phyloP scores from a whole-genome alignment of 2,329 filamentous ascomycete genomes.

The Huntiella moniliformis region DNA sequence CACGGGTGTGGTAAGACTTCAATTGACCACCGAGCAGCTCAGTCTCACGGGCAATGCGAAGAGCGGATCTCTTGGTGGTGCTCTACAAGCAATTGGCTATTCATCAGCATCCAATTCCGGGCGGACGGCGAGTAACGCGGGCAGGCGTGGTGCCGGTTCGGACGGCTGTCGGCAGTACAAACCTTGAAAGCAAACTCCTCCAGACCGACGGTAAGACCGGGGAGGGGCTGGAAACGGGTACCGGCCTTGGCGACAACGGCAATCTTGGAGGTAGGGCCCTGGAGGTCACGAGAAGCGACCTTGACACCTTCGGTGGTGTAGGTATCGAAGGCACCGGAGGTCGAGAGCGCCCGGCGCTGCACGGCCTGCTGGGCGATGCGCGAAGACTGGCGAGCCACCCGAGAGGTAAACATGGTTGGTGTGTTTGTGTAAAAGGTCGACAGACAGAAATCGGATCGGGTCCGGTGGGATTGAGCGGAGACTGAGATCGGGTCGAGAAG shows the following conservation, averaged over 20 bases:
- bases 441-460: slow-evolving; percentile 25
- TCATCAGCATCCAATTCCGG: slow-evolving; percentile 8
- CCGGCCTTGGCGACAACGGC: slow-evolving; percentile 87
- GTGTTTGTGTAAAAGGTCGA: slow-evolving; percentile 33
- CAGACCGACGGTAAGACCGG: slow-evolving; percentile 75
- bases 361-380: slow-evolving; percentile 33
- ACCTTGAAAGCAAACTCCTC: slow-evolving; percentile 98
- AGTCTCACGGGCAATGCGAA: slow-evolving; percentile 85
- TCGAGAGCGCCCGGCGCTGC: slow-evolving; percentile 35
- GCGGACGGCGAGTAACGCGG: background rate
- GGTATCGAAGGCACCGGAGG: slow-evolving; percentile 70
- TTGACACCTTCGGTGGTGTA: slow-evolving; percentile 77
- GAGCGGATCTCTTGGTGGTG: slow-evolving; percentile 70
- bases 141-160: background rate
- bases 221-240: slow-evolving; percentile 76
- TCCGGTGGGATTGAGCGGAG: slow-evolving; percentile 21
- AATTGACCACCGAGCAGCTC: slow-evolving; percentile 90
- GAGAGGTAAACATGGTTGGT: slow-evolving; percentile 41
- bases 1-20: slow-evolving; percentile 71
- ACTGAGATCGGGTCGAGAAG: slow-evolving; percentile 6
- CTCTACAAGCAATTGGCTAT: slow-evolving; percentile 44
- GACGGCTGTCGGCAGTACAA: slow-evolving; percentile 7
- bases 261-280: slow-evolving; percentile 75
- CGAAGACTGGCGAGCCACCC: slow-evolving; percentile 37
- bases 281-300: slow-evolving; percentile 75